Percentiles rank a stretch among this genome's conserved stretches.
Conservation (phyloP, 2,329 filamentous ascomycete genomes). For the Aureobasidium subglaciale region DNA sequence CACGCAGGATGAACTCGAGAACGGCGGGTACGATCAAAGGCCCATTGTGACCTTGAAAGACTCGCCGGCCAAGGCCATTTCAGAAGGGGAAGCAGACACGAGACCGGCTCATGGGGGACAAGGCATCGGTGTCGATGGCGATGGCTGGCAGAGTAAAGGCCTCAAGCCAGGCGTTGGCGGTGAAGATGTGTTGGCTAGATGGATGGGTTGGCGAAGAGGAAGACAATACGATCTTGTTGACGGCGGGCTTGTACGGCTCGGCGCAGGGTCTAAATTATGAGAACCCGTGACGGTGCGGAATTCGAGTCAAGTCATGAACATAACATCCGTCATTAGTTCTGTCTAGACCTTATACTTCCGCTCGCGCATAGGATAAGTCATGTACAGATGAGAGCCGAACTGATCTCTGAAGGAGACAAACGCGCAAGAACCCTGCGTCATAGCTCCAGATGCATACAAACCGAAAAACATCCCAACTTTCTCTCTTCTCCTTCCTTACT, state of each 20-base stretch:
- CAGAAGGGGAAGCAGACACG: constrained; percentile 38
- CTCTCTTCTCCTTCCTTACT: no score
- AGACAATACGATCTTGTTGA: constrained; percentile 60
- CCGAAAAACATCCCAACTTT: no score
- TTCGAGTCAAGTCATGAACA: no score
- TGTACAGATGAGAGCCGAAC: no score
- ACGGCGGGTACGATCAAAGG: constrained; percentile 59
- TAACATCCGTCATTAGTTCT: no score
- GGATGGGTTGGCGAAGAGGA: constrained; percentile 72
- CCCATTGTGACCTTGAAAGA: constrained; percentile 61
- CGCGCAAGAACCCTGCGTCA: no score
- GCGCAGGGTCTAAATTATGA: neutral
- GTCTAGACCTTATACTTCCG: no score
- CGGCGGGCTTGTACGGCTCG: constrained; percentile 49
- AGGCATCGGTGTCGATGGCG: constrained; percentile 57
- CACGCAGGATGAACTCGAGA: constrained; percentile 63
- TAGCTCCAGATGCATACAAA: no score
- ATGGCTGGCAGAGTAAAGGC: constrained; percentile 56
- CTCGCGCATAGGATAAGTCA: no score
- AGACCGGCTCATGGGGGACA: constrained; percentile 48
- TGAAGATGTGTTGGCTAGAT: constrained; percentile 58
- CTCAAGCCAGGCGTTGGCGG: constrained; percentile 65
- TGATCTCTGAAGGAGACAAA: no score
- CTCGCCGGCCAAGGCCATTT: constrained; percentile 62
- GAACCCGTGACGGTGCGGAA: no score